phyloP scores from a whole-genome alignment of 2,329 filamentous ascomycete species.

The Akanthomyces uredinophilus region DNA sequence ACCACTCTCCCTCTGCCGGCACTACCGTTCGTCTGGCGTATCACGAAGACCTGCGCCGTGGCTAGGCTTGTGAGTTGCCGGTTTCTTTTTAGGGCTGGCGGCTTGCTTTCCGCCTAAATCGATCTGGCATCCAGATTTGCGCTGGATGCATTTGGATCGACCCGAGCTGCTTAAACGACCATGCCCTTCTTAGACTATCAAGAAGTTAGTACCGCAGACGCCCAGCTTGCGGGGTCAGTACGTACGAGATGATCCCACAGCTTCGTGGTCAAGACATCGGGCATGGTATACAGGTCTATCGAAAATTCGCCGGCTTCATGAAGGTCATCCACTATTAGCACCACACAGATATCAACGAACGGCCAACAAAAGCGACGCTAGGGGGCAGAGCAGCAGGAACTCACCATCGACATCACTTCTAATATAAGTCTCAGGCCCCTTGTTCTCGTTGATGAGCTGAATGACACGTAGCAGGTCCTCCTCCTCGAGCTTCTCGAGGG shows the following conservation, averaged over 20 bases:
- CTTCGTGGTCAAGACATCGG: slow-evolving; percentile 82
- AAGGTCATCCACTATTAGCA: slow-evolving; percentile 33
- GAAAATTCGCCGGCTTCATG: slow-evolving; percentile 85
- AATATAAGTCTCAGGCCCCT: slow-evolving; percentile 88
- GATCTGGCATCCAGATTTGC: not conserved
- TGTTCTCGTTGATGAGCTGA: slow-evolving; percentile 97
- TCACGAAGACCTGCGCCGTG: not conserved
- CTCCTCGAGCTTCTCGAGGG: slow-evolving; percentile 80
- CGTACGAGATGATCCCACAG: slow-evolving; percentile 80
- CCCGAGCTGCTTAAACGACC: slow-evolving; percentile 22
- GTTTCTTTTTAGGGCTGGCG: not conserved
- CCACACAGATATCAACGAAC: slow-evolving; percentile 19
- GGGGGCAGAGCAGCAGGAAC: slow-evolving; percentile 30
- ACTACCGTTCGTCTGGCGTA: not conserved
- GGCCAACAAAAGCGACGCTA: slow-evolving; percentile 14
- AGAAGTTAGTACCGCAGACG: not conserved
- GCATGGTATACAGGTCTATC: slow-evolving; percentile 95
- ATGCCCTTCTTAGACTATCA: slow-evolving; percentile 38
- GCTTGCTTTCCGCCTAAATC: not conserved
- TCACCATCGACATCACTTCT: slow-evolving; percentile 94
- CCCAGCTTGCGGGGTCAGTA: slow-evolving; percentile 8
- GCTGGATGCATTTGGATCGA: not conserved
- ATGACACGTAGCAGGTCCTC: slow-evolving; percentile 93
- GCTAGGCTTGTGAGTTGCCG: not conserved
- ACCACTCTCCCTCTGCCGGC: not conserved